These are phyloP conservation scores for Gelatoporia subvermispora DNA, from an alignment of 768 basidiomycete genomes.

Conservation along the genomic window DNA sequence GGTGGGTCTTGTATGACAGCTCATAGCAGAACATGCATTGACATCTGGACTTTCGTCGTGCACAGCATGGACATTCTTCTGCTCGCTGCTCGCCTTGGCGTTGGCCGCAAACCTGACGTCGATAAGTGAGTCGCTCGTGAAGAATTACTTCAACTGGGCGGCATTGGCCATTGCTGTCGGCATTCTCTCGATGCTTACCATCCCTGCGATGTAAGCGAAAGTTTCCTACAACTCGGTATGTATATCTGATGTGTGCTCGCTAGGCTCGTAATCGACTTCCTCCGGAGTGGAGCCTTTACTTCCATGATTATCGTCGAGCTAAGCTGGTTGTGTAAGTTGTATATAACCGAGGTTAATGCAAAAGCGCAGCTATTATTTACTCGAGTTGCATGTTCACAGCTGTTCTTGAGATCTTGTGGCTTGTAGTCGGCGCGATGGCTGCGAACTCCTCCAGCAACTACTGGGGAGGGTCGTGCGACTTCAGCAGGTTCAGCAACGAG, in stretches of 20 bases:
- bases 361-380: not conserved
- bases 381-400: constrained; percentile 2
- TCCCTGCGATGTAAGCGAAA: constrained; percentile 17
- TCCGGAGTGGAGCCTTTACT: constrained; percentile 24
- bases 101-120: constrained; percentile 8
- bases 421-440: constrained; percentile 20
- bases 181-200: constrained; percentile 13
- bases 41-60: no score
- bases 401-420: constrained; percentile 27
- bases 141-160: constrained; percentile 9
- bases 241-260: not conserved
- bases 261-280: constrained; percentile 23
- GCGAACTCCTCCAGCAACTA: constrained; percentile 6
- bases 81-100: constrained; percentile 9
- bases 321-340: constrained; percentile 17
- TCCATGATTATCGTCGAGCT: constrained; percentile 28
- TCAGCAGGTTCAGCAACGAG: not conserved
- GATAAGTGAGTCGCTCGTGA: constrained; percentile 6
- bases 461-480: constrained; percentile 13
- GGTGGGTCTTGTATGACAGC: constrained; percentile 1
- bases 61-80: constrained; percentile 5
- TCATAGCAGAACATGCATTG: not conserved
- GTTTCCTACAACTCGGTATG: not conserved
- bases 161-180: constrained; percentile 17
- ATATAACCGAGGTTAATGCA: no score